phyloP scores from a whole-genome alignment of 306 rosid species.

The Quercus aquifolioides region DNA sequence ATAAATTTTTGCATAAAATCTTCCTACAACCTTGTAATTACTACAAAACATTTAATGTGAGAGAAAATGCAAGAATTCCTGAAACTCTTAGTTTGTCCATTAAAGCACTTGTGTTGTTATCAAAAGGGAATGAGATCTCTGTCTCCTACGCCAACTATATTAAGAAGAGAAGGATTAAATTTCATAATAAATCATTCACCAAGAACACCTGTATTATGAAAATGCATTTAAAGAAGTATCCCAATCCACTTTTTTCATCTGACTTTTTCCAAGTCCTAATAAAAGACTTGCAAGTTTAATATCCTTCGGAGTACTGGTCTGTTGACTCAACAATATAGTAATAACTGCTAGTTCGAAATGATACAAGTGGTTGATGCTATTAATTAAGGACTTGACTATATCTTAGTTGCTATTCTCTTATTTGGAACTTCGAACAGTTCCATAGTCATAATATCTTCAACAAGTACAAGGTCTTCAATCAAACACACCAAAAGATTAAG shows the following conservation, averaged over 20 bases:
- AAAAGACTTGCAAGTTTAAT: not conserved
- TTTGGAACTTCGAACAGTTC: not conserved
- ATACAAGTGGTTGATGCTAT: too few species aligned
- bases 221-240: conserved; percentile 38
- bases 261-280: conserved; percentile 4
- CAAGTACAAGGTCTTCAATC: too few species aligned
- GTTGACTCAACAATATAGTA: not conserved
- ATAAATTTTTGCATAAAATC: conserved; percentile 1
- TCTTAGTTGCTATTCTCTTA: not conserved
- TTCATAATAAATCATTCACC: conserved; percentile 32
- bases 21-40: not conserved
- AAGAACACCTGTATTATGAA: conserved; percentile 20
- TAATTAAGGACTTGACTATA: too few species aligned
- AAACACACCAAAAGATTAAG: too few species aligned
- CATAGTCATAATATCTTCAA: too few species aligned
- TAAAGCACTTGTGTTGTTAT: conserved; percentile 19
- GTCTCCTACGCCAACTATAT: conserved; percentile 20
- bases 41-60: conserved; percentile 19
- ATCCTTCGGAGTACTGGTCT: not conserved
- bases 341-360: not conserved
- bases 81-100: conserved; percentile 11
- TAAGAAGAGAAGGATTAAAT: conserved; percentile 13
- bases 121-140: not conserved
- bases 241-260: conserved; percentile 9
- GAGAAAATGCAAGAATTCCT: not conserved